phyloP scores from a whole-genome alignment of 139 green algal species.

The Chlorella sp. region DNA sequence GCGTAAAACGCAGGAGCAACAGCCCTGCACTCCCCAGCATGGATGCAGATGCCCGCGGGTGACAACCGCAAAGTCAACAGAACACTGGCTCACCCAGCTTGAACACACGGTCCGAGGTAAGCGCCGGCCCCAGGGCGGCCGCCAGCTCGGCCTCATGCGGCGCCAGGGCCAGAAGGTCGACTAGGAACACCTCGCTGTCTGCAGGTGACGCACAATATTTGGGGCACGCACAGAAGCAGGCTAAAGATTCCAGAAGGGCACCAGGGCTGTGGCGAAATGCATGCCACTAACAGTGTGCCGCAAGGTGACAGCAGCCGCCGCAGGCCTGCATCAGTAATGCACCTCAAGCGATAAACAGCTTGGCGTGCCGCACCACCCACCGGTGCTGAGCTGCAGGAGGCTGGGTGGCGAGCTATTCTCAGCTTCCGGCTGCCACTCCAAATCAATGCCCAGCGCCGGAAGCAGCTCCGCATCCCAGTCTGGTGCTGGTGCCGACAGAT shows the following conservation, averaged over 20 bases:
- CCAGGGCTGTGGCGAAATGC: too few species aligned
- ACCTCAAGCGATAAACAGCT: too few species aligned
- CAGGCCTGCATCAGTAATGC: too few species aligned
- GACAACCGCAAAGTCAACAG: too few species aligned
- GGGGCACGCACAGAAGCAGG: too few species aligned
- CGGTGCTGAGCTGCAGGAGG: slow-evolving; percentile 50
- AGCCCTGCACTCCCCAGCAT: too few species aligned
- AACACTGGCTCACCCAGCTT: slow-evolving; percentile 5
- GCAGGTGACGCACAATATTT: background rate
- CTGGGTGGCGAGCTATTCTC: slow-evolving; percentile 30
- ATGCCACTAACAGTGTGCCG: too few species aligned
- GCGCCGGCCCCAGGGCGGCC: background rate
- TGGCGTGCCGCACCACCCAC: too few species aligned
- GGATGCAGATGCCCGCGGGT: too few species aligned
- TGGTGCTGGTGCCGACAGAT: slow-evolving; percentile 17
- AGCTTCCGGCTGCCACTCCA: slow-evolving; percentile 74
- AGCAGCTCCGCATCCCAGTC: slow-evolving; percentile 17
- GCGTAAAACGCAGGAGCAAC: too few species aligned
- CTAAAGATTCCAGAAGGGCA: too few species aligned
- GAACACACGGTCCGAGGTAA: background rate
- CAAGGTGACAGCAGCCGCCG: too few species aligned
- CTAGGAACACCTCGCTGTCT: slow-evolving; percentile 49
- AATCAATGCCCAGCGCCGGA: slow-evolving; percentile 69
- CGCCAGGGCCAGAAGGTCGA: slow-evolving; percentile 69
- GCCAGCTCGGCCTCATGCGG: background rate